Base-by-base conservation (phyloP, 2,329 filamentous ascomycete genomes). In the Ascochyta koolunga region DNA sequence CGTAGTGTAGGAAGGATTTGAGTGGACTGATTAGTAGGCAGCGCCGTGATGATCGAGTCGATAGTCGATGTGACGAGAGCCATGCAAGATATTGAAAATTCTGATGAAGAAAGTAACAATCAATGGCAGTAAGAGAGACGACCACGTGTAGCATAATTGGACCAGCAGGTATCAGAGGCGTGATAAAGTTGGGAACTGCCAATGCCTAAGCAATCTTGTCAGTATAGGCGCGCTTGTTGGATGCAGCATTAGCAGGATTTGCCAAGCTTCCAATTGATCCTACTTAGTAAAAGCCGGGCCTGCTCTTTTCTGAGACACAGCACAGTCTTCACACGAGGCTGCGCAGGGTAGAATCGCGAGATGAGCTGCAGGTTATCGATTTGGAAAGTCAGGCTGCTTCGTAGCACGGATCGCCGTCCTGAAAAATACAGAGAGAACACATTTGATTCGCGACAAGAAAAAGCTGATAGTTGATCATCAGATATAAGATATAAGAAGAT, bases 191-290 rank as follows among this genome's bases (percentile, higher is more conserved):
- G 29, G 15, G 24, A 25, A 32, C 4, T 50, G 51, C 59, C 51
- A 60, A 62, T 60, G n/a, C 45, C 51, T 45, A 62, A 59, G 58
- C 42, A 41, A 37, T 53, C 58, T 58, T 56, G 54, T 59, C 42
- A 33, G 13, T 33, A 50, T 48, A 56, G 51, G 49, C 47, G 37
- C 24, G 41, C 50, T 50, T 60, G 56, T 54, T 57, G 45, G 42
- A 7, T 25, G 32, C 18, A 38, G 18, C 16, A 37, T 27, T 10
- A 32, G 40, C 9, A 43, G 42, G 42, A 36, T 52, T 24, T 15
- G 41, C 49, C 49, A 52, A 52, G 41, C 35, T 29, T 7, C 29
- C 16, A 32, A 39, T 27, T 6, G 35, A 18, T 10, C 15, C 36
- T 3, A 7, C 35, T 4, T 16, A 16, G n/a, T 15, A 7, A 33